Base-by-base conservation (phyloP, 208 protist genomes). In the Herpetomonas tarakana region DNA sequence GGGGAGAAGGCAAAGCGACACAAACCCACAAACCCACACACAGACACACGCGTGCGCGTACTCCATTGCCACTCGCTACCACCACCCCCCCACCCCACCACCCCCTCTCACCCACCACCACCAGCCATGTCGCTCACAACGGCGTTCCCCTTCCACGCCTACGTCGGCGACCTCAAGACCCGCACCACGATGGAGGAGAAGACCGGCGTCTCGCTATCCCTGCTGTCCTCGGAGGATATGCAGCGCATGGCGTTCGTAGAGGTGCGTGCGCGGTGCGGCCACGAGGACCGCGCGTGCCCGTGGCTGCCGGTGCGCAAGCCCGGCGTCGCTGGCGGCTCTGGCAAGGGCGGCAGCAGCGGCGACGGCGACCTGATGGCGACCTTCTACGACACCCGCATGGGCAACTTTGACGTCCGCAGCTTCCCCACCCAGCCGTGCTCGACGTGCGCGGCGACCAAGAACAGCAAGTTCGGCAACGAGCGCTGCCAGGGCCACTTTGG, bases 301-400 rank as follows among this genome's bases (percentile, higher is more conserved):
- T 88, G 81, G 81, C 69, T 70, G 38, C 79, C 79, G 0, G 71
- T 81, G 31, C 24, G 19, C 31, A 50, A 25, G 25, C 18, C 25
- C 52, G 29, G n/a, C 35, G 29, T 19, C 28, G 21, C 26, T 3
- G 57, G 18, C 18, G 44, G 19, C 57, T 24, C 45, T 11, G 67
- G 70, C 41, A 57, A 22, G 11, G 67, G 68, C 2, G 59, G 2
- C 2, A 39, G 60, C 31, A 52, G 65, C 6, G 67, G 82, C 16
- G 67, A 72, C 18, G 77, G 67, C 47, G 76, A 78, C 24, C 56
- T 70, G 27, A 47, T 73, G 26, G 58, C 75, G 11, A 93, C 89
- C 24, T 93, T 96, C 65, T 96, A 89, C 70, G 89, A 96, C 67
- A 73, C 80, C 25, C 86, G 84, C 47, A 96, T 96, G 89, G 89